phyloP scores from a whole-genome alignment of 306 rosid species.

The Castanea mollissima region DNA sequence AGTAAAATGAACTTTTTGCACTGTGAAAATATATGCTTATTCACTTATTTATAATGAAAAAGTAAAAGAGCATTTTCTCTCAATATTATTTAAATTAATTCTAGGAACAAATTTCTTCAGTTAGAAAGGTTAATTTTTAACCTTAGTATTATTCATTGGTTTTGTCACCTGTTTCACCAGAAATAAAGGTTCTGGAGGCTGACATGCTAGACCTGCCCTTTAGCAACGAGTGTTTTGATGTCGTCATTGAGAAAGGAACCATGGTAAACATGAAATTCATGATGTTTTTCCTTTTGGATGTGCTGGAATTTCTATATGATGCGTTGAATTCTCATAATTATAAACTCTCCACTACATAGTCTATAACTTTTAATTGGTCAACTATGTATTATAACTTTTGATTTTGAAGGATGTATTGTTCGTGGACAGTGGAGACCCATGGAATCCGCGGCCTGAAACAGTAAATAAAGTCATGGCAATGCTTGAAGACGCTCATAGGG shows the following conservation, averaged over 20 bases:
- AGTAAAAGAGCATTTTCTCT: background rate
- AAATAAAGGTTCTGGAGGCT: conserved; percentile 86
- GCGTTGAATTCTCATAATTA: conserved; percentile 11
- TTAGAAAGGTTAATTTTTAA: background rate
- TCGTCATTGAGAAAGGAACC: conserved; percentile 95
- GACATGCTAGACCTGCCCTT: conserved; percentile 97
- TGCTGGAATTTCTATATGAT: conserved; percentile 19
- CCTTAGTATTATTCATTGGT: background rate
- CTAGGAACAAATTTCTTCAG: background rate
- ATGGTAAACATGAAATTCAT: conserved; percentile 51
- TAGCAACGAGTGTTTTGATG: conserved; percentile 71
- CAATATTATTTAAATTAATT: background rate
- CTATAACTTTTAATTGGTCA: conserved; percentile 5
- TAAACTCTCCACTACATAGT: background rate
- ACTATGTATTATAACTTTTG: conserved; percentile 20
- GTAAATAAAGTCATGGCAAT: conserved; percentile 73
- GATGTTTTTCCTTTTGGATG: conserved; percentile 21
- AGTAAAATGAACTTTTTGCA: background rate
- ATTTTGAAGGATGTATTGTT: conserved; percentile 88
- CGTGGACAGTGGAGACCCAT: conserved; percentile 91
- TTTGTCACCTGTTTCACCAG: conserved; percentile 41
- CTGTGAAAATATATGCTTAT: background rate
- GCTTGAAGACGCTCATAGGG: conserved; percentile 79
- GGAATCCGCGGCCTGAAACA: conserved; percentile 79
- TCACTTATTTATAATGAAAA: background rate